A percentile compares a stretch with the other conserved stretches of the same genome.
Evolutionary conservation across 2,329 filamentous ascomycete species (phyloP).

Genomic region (Colletotrichum caudatum): DNA sequence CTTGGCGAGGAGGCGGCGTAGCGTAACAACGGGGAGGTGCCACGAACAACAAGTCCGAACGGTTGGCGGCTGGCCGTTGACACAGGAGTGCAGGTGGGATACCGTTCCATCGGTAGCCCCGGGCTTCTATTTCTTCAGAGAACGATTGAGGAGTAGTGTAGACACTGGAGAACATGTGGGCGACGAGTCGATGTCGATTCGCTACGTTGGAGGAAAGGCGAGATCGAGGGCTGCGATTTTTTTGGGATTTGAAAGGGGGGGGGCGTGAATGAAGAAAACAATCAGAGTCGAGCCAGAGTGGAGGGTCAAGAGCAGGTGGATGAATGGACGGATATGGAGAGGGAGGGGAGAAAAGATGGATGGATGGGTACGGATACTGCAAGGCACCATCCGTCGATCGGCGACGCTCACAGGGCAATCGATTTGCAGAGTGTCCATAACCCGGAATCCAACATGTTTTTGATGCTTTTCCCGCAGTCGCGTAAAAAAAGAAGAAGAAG

Average conservation of each 20-base stretch:
- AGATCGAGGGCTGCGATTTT: neutral
- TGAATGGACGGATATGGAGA: no score
- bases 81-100: constrained; percentile 9
- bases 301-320: constrained; percentile 3
- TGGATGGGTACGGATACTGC: neutral
- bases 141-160: neutral
- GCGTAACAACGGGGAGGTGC: neutral
- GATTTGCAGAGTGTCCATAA: neutral
- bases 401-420: neutral
- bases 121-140: constrained; percentile 6
- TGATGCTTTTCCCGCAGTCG: constrained; percentile 3
- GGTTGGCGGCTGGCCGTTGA: constrained; percentile 9
- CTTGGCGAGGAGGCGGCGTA: neutral
- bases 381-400: constrained; percentile 7
- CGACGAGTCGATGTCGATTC: constrained; percentile 26
- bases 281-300: neutral
- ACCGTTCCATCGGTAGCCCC: constrained; percentile 8
- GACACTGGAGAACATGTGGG: constrained; percentile 9
- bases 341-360: no score
- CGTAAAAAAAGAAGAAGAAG: neutral
- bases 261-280: constrained; percentile 13
- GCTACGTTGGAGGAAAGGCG: neutral
- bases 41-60: neutral
- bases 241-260: neutral
- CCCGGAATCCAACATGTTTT: constrained; percentile 7